Percentiles rank a stretch among this genome's conserved stretches.
Evolutionary conservation across 768 basidiomycete species (phyloP).

Genomic region (Austroboletus festivus): DNA sequence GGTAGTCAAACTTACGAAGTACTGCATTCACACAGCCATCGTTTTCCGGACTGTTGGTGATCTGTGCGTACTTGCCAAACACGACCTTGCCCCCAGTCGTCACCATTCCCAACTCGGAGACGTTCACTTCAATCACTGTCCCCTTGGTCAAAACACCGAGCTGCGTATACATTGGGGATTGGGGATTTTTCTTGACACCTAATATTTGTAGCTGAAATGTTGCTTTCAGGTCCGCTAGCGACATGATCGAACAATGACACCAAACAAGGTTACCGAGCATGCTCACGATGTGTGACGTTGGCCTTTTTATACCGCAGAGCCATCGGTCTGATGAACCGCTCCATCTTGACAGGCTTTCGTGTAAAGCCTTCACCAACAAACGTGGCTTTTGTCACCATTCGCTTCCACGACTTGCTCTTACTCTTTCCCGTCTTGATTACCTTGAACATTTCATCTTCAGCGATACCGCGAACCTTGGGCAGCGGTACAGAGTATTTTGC

Average conservation of each 20-base stretch:
- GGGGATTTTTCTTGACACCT: constrained; percentile 99
- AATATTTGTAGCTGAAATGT: constrained; percentile 98
- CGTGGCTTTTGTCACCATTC: constrained; percentile 99
- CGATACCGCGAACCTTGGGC: constrained; percentile 95
- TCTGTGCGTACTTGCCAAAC: constrained; percentile 90
- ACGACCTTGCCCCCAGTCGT: constrained; percentile 95
- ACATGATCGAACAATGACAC: not conserved
- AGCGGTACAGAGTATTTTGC: constrained; percentile 96
- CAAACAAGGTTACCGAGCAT: not conserved
- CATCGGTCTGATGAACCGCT: constrained; percentile 96
- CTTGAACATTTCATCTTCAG: constrained; percentile 99
- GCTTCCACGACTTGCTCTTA: constrained; percentile 96
- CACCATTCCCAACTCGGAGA: constrained; percentile 97
- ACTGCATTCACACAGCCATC: constrained; percentile 97
- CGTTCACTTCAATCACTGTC: constrained; percentile 97
- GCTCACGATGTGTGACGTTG: constrained; percentile 95
- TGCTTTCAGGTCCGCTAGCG: constrained; percentile 88
- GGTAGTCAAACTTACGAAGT: constrained; percentile 58
- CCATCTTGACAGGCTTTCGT: constrained; percentile 98
- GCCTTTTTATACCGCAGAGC: constrained; percentile 97
- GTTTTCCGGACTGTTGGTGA: constrained; percentile 94
- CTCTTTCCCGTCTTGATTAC: constrained; percentile 97
- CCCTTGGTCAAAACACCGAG: constrained; percentile 98
- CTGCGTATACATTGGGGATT: constrained; percentile 96
- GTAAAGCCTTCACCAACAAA: constrained; percentile 99